Conservation (phyloP, 1,284 basidiomycete species). For the Tetrapyrgos nigripes region DNA sequence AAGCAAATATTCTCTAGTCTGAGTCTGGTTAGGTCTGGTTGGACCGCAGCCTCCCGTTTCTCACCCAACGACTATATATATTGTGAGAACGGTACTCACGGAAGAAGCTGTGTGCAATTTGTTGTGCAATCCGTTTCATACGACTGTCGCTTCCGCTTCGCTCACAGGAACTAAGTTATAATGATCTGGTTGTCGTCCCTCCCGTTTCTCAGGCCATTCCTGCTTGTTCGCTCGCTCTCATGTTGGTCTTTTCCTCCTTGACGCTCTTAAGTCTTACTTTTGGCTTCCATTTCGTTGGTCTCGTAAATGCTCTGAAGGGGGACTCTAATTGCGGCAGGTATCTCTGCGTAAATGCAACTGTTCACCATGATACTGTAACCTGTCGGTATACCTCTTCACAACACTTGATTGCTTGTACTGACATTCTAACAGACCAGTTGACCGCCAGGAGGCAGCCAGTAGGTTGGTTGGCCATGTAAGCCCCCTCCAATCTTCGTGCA, state of each 20-base stretch:
- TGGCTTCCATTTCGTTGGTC: background rate
- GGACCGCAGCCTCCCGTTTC: background rate
- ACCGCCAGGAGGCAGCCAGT: slow-evolving; percentile 47
- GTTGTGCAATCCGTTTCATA: background rate
- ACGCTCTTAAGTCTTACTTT: background rate
- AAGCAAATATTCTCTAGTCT: too few relatives aligned
- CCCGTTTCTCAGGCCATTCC: background rate
- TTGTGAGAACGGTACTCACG: background rate
- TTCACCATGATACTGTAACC: slow-evolving; percentile 14
- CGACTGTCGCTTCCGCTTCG: background rate
- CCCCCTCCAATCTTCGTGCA: slow-evolving; percentile 8
- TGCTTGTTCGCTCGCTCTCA: background rate
- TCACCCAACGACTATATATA: background rate
- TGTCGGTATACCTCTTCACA: slow-evolving; percentile 3
- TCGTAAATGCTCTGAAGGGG: slow-evolving; percentile 15
- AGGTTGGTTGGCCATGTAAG: slow-evolving; percentile 64
- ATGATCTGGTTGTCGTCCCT: background rate
- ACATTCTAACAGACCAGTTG: slow-evolving; percentile 45
- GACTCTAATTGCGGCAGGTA: slow-evolving; percentile 16
- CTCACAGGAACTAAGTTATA: background rate
- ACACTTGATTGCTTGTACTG: background rate
- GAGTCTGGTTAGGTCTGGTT: too few relatives aligned
- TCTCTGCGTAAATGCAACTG: slow-evolving; percentile 21
- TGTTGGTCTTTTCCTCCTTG: background rate
- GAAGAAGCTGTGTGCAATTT: background rate